A percentile compares a stretch with the other conserved stretches of the same genome.
phyloP scores from a whole-genome alignment of 192 early-diverging fungal species.

The Backusella liffmaniae region DNA sequence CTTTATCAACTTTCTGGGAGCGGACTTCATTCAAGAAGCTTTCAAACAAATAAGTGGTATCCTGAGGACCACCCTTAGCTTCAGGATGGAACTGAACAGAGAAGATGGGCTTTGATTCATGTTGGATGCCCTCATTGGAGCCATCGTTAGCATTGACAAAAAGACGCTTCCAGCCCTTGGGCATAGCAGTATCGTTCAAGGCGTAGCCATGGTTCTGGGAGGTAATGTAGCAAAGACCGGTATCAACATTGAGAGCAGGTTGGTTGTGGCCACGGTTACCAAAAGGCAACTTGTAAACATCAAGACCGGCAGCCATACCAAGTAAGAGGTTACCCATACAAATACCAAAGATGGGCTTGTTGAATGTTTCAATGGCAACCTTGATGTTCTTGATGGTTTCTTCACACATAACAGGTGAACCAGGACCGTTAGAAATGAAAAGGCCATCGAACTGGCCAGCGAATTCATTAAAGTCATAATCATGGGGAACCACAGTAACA shows the following conservation, averaged over 20 bases:
- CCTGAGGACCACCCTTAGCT: slow-evolving; percentile 89
- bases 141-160: slow-evolving; percentile 96
- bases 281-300: slow-evolving; percentile 85
- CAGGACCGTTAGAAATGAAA: slow-evolving; percentile 93
- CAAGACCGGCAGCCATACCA: slow-evolving; percentile 86
- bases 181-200: slow-evolving; percentile 64
- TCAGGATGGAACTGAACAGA: slow-evolving; percentile 98
- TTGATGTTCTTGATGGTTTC: slow-evolving; percentile 73
- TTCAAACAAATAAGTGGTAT: slow-evolving; percentile 88
- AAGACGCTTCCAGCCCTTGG: slow-evolving; percentile 79
- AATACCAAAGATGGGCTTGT: slow-evolving; percentile 92
- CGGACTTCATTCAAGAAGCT: slow-evolving; percentile 75
- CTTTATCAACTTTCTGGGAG: slow-evolving; percentile 41
- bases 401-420: slow-evolving; percentile 67
- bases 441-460: slow-evolving; percentile 80
- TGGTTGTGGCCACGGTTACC: slow-evolving; percentile 98
- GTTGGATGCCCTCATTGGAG: slow-evolving; percentile 91
- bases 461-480: slow-evolving; percentile 67
- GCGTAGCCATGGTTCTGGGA: slow-evolving; percentile 96
- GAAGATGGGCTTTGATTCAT: slow-evolving; percentile 65
- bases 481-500: slow-evolving; percentile 86
- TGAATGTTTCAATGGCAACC: slow-evolving; percentile 55
- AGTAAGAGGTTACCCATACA: slow-evolving; percentile 96
- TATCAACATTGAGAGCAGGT: slow-evolving; percentile 78
- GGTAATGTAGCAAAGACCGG: slow-evolving; percentile 84